Base-by-base conservation (phyloP, 345 rosid genomes). In the Eucalyptus pumila region DNA sequence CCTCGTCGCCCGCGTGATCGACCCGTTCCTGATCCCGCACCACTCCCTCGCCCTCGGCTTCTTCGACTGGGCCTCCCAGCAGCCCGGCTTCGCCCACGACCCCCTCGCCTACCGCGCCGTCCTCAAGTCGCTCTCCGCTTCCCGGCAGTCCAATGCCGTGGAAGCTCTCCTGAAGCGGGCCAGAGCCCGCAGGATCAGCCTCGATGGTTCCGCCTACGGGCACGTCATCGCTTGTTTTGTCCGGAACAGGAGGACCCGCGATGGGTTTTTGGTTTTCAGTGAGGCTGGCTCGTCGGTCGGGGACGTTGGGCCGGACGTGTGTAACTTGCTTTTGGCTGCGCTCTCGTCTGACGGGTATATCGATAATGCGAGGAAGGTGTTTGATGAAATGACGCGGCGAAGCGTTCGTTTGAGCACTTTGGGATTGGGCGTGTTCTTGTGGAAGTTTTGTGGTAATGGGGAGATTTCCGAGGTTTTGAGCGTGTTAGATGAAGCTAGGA, bases 41-140 rank as follows among this genome's bases (percentile, higher is more conserved):
- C 95, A 93, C 88, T 94, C 97, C 2, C 96, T 97, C 32, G 96
- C 99, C 50, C 96, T 97, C 34, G 98, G 99, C 67, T 96, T 97
- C 93, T 97, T 97, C 96, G 92, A 96, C 90, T 97, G 99, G 99
- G 95, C 97, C 11, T 92, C 97, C 40, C 97, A 96, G 91, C 98
- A 96, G 85, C 98, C 99, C 21, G 94, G 95, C 72, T 97, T 94
- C 91, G 50, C 93, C 15, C 99, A 97, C 90, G 94, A 92, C 80
- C 91, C 97, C 3, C 32, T 93, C 87, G 93, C 97, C 24, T 97
- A 96, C 89, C 93, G 93, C n/a, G 95, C 99, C 26, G 86, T 97
- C 88, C 91, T 97, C 89, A 96, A 93, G 85, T 95, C 96, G 51
- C 97, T 96, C 51, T 96, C 95, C 13, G 89, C 91, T 54, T 94